These are phyloP conservation scores for Phalaenopsis hybrid DNA, from an alignment of 116 monocot genomes.

Conservation along the genomic window DNA sequence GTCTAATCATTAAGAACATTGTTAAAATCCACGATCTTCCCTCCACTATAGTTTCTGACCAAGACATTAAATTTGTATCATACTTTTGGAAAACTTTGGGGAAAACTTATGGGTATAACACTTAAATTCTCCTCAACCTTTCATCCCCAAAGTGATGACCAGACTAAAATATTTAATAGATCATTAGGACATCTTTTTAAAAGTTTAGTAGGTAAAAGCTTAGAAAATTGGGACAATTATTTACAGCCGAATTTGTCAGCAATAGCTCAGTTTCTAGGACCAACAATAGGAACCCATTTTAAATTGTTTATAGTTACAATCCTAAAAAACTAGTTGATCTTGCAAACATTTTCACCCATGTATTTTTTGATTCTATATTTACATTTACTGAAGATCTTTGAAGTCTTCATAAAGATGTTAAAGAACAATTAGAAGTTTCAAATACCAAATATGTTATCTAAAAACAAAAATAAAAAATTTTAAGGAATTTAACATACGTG, in stretches of 20 bases:
- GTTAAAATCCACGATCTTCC: not conserved
- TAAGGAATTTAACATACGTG: too few species aligned
- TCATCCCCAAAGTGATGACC: not conserved
- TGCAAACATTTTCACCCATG: too few species aligned
- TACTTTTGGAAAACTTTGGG: too few species aligned
- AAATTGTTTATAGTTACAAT: not conserved
- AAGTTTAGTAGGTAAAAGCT: not conserved
- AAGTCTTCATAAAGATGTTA: too few species aligned
- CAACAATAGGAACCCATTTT: not conserved
- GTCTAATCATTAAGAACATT: not conserved
- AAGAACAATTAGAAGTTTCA: too few species aligned
- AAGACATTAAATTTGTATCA: too few species aligned
- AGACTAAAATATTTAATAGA: not conserved
- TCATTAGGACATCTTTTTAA: not conserved
- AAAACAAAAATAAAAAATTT: too few species aligned
- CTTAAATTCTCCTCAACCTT: not conserved
- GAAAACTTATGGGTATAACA: not conserved
- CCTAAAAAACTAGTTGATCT: too few species aligned
- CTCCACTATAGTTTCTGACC: too few species aligned
- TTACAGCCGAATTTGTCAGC: not conserved
- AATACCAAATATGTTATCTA: too few species aligned
- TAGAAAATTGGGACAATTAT: not conserved
- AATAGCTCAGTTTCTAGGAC: not conserved
- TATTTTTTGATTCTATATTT: too few species aligned
- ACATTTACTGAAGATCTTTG: too few species aligned